A percentile compares a stretch with the other conserved stretches of the same genome.
Evolutionary conservation across 1,284 basidiomycete species (phyloP).

Genomic region (Wallemia mellicola): DNA sequence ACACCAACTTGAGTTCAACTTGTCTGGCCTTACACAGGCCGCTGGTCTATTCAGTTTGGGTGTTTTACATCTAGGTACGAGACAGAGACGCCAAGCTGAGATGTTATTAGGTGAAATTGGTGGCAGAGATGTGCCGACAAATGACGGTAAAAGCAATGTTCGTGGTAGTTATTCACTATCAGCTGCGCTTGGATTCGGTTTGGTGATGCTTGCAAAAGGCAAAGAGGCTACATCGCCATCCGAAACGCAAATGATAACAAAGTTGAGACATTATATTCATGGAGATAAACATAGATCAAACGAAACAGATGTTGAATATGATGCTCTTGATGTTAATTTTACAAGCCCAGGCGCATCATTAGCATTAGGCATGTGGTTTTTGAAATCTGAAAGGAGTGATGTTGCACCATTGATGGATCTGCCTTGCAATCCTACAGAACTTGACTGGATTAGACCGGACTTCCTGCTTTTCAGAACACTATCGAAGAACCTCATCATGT

Average conservation of each 20-base stretch:
- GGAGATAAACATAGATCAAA: slow-evolving; percentile 22
- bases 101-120: slow-evolving; percentile 60
- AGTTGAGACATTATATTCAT: slow-evolving; percentile 36
- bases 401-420: slow-evolving; percentile 55
- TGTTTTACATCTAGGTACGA: slow-evolving; percentile 60
- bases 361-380: slow-evolving; percentile 70
- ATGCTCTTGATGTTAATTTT: slow-evolving; percentile 33
- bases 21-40: slow-evolving; percentile 63
- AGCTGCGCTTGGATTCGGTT: slow-evolving; percentile 65
- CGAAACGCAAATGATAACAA: slow-evolving; percentile 34
- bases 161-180: slow-evolving; percentile 75
- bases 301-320: slow-evolving; percentile 4
- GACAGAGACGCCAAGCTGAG: slow-evolving; percentile 70
- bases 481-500: slow-evolving; percentile 54
- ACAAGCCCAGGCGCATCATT: slow-evolving; percentile 73
- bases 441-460: slow-evolving; percentile 65
- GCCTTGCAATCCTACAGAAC: slow-evolving; percentile 41
- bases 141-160: slow-evolving; percentile 51
- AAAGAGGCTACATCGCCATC: slow-evolving; percentile 23
- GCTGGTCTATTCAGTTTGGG: slow-evolving; percentile 70
- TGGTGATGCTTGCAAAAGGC: slow-evolving; percentile 80
- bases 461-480: slow-evolving; percentile 55
- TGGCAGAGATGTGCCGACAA: slow-evolving; percentile 38
- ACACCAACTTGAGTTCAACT: slow-evolving; percentile 59
- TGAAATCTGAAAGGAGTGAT: slow-evolving; percentile 52